Base-by-base conservation (phyloP, 305 asterid genomes). In the Fraxinus floribunda region DNA sequence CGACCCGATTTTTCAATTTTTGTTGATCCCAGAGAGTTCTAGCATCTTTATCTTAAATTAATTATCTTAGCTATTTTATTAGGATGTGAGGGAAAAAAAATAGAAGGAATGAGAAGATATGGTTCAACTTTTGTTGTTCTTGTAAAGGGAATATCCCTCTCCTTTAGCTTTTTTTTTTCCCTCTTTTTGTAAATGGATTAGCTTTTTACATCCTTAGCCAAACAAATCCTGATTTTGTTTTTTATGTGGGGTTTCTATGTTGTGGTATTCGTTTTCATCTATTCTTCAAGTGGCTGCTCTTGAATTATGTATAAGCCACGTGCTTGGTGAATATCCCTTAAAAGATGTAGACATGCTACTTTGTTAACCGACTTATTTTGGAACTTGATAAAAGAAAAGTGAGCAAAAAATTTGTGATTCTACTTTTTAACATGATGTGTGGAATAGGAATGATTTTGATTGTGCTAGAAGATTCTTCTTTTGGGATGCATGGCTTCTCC, bases 11-110 rank as follows among this genome's bases (percentile, higher is more conserved):
- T 60, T 64, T 94, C 99, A 68, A 90, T 95, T 89, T 95, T 95
- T 89, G 97, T 95, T 80, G 99, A 95, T 90, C 99, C 99, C 5
- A 94, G 99, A 83, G 99, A 95, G 89, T 89, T 95, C 83, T 94
- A 87, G 32, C 32, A 4, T 20, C n/a, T 55, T 55, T n/a, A 16
- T 55, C 24, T 55, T 16, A 52, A n/a, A 16, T 55, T 16, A 55
- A 55, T n/a, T 55, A 5, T 77, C 18, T 78, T 78, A 52, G 32
- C 18, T 9, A 75, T 75, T 38, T 9, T 4, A 75, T 38, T 39
- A 20, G 10, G 8, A 39, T 75, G 11, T 13, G 80, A 71, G 60
- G 66, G 24, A n/a, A 34, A 20, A 60, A 60, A 60, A 74, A 52
- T 79, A 70, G 81, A 86, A 84, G 86, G 80, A 73, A 79, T 64